Evolutionary conservation across 228 moss, liverwort and hornwort species (phyloP).

Genomic region (Sphagnum magellanicum): DNA sequence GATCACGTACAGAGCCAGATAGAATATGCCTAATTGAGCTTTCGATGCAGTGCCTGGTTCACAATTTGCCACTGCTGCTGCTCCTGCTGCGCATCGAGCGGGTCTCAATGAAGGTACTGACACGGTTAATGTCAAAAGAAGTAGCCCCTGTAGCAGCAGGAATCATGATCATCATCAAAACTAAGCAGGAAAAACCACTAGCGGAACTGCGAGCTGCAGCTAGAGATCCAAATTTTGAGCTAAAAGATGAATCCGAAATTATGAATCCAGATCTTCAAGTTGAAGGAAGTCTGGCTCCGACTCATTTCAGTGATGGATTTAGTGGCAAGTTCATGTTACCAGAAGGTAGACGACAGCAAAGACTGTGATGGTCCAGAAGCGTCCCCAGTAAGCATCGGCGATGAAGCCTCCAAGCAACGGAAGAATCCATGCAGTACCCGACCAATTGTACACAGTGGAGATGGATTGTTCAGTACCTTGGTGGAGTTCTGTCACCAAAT

Average conservation of each 20-base stretch:
- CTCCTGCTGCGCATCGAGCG: constrained; percentile 12
- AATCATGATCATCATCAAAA: neutral
- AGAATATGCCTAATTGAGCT: constrained; percentile 4
- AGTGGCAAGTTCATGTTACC: neutral
- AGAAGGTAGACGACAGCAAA: constrained; percentile 5
- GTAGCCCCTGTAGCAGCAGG: constrained; percentile 28
- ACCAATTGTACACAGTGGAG: constrained; percentile 35
- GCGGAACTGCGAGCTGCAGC: no score
- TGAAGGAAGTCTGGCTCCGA: neutral
- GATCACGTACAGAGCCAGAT: constrained; percentile 24
- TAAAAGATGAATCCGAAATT: no score
- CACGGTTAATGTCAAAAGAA: constrained; percentile 31
- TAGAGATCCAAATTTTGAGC: no score
- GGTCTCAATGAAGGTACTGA: constrained; percentile 31
- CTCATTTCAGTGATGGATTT: neutral
- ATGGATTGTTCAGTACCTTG: constrained; percentile 37
- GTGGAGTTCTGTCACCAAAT: constrained; percentile 33
- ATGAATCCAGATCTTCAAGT: neutral
- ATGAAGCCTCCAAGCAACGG: constrained; percentile 51
- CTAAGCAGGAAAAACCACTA: neutral
- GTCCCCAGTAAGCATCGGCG: constrained; percentile 43
- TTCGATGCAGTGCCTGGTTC: neutral
- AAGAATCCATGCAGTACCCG: constrained; percentile 40
- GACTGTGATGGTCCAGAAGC: constrained; percentile 32
- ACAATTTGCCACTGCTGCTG: neutral